Conservation (phyloP, 2,329 filamentous ascomycete genomes). For the Botrytis porri region DNA sequence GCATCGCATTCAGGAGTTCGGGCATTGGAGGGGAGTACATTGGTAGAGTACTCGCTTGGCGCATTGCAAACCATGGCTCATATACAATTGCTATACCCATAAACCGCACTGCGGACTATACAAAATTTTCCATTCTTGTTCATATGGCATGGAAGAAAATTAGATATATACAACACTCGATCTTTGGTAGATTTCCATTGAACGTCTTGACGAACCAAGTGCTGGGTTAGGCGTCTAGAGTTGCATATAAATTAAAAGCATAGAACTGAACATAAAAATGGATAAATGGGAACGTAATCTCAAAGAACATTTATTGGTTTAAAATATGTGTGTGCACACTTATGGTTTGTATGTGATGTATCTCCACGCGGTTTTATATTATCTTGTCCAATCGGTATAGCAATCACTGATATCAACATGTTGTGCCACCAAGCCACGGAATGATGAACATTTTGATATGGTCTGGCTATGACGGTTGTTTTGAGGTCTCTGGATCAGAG, state of each 20-base stretch:
- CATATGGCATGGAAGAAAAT: conserved; percentile 9
- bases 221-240: conserved; percentile 17
- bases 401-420: neutral
- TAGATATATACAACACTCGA: conserved; percentile 14
- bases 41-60: conserved; percentile 15
- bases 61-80: conserved; percentile 15
- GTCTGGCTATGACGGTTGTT: neutral
- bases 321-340: neutral
- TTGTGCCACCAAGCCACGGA: neutral
- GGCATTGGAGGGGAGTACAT: conserved; percentile 15
- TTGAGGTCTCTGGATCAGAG: neutral
- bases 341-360: neutral
- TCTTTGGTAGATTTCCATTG: conserved; percentile 18
- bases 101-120: conserved; percentile 16
- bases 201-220: conserved; percentile 18
- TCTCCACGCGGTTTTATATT: neutral
- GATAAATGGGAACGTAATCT: neutral
- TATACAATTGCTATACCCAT: conserved; percentile 19
- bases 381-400: neutral
- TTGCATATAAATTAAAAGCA: conserved; percentile 9
- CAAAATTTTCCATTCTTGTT: conserved; percentile 13
- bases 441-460: neutral
- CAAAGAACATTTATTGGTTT: neutral
- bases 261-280: conserved; percentile 11
- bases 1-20: conserved; percentile 11